Evolutionary conservation across 805 yeast species (phyloP), one percentile per base, ranked within the genome.

Genomic region (Starmerella apis): DNA sequence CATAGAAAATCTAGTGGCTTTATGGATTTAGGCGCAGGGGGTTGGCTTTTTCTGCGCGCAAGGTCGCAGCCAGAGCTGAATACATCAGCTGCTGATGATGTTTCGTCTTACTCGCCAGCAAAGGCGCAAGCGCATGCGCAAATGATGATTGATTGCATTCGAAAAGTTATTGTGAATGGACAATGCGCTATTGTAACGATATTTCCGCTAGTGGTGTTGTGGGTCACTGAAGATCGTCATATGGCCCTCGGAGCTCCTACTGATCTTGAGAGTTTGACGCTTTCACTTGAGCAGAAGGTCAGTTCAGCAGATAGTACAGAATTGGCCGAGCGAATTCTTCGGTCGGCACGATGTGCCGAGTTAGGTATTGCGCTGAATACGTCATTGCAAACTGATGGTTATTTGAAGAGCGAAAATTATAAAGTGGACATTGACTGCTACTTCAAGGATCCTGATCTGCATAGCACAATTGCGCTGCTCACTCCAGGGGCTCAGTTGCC

Each of bases 371-470:
- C 47, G 24, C 42, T 24, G 25, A 52, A 54, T 27, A 24, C 38
- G 38, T 32, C 51, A 11, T 43, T 46, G 19, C 55, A 55, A 16
- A 43, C 53, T 23, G 8, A n/a, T 8, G 24, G 44, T 2, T 38
- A 24, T n/a, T 47, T 51, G 25, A 35, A 44, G 13, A 51, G 45
- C 28, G 25, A 35, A 36, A 3, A 31, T 10, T 52, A 45, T 39
- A 49, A 46, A 19, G 59, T 48, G 16, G 54, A 53, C 41, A 23
- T 56, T n/a, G 59, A 56, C 47, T 52, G 51, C 41, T 56, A 52
- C 43, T 48, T 50, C 28, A 56, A 56, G 19, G 55, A 52, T 39
- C 56, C 56, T 9, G 56, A 52, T 25, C 28, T 55, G 39, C 53
- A 41, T 18, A 51, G 56, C 16, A 47, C 54, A 10, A 43, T 56